Base-by-base conservation (phyloP, 768 basidiomycete genomes). In the Amanita inopinata region DNA sequence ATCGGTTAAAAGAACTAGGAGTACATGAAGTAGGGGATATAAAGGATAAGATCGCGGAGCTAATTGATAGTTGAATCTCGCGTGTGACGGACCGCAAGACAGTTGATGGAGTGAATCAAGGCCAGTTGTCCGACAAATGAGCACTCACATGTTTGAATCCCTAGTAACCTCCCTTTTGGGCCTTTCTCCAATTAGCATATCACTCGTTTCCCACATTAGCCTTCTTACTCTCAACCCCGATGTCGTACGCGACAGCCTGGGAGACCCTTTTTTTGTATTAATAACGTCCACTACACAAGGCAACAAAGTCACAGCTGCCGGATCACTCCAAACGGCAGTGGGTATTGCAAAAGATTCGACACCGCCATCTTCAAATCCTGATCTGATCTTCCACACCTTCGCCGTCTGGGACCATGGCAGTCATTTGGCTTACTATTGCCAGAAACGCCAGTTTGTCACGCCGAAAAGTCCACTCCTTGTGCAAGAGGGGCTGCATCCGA, bases 401-500 rank as follows among this genome's bases (percentile, higher is more conserved):
- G n/a, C n/a, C n/a, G n/a, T n/a, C n/a, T n/a, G n/a, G n/a, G n/a
- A n/a, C n/a, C n/a, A n/a, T n/a, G n/a, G n/a, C n/a, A n/a, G n/a
- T n/a, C n/a, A n/a, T n/a, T n/a, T n/a, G n/a, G n/a, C n/a, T n/a
- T n/a, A n/a, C n/a, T n/a, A n/a, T n/a, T n/a, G n/a, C n/a, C n/a
- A n/a, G n/a, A 17, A 9, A 22, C 7, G 18, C 6, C 11, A 37
- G n/a, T 37, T 6, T 19, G 11, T 61, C 63, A 76, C 25, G 71
- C 51, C 22, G 73, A 59, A 62, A 98, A 98, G 50, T 74, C 78
- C 47, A 98, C 91, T 5, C 93, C 93, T 61, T 98, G 93, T 0
- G 93, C 93, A 25, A 98, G 67, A 6, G 88, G 91, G 33, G 89
- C 80, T 51, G 80, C 76, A 58, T 91, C 78, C 30, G 86, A 88